Evolutionary conservation across 2,329 filamentous ascomycete genomes (phyloP), one percentile per base, ranked within the genome.

Genomic region (Colletotrichum tropicicola): DNA sequence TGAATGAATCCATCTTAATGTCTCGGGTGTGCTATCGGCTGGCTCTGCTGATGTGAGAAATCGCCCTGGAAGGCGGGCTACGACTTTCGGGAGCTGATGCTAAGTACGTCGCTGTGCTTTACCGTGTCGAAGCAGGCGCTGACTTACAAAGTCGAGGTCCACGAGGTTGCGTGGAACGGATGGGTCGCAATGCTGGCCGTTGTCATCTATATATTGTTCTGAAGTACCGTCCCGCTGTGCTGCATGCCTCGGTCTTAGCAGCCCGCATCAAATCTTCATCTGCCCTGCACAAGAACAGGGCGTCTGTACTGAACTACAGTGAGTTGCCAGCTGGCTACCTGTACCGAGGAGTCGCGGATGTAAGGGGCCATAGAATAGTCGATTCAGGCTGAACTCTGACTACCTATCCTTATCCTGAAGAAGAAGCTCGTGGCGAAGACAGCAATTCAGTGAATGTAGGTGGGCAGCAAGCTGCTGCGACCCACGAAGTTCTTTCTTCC

Each of bases 1-100:
- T 66, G 66, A 69, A 69, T 68, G 68, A 69, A 69, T 63, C 54
- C 65, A 65, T 66, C 65, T 66, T 68, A 68, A 68, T 68, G 54
- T 48, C 35, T 65, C 23, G 41, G 43, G 47, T 10, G 35, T 43
- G n/a, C 44, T 35, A n/a, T 39, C 13, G 28, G 49, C 15, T 25
- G 4, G 35, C 28, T 51, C 19, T 21, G 57, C 35, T 56, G 57
- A 39, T 55, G 35, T 65, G 49, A 49, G 37, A 55, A 41, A 7
- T 7, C 8, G n/a, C n/a, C 17, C 8, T 23, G 25, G 10, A 45
- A 5, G 19, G 7, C 35, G 12, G 21, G 13, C n/a, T 45, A 5
- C 5, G 12, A 43, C 30, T 7, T 10, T 12, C 17, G n/a, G 12
- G 19, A n/a, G n/a, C n/a, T 17, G 12, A 13, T 27, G 19, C 45